Base-by-base conservation (phyloP, 2,329 filamentous ascomycete genomes). In the Dothideomycetidae sp. region DNA sequence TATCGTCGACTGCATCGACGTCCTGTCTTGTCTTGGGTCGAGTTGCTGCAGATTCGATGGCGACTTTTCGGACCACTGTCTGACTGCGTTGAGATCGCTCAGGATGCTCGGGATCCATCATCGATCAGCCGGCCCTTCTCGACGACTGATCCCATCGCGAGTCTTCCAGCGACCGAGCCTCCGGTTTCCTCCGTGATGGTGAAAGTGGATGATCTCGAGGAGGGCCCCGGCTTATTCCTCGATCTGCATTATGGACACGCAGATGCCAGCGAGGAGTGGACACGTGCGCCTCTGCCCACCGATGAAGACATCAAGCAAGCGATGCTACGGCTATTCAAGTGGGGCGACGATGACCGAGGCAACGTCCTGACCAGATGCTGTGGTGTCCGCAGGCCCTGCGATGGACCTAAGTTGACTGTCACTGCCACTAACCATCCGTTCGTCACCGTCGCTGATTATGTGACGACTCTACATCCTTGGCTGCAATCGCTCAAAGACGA, bases 401-500 rank as follows among this genome's bases (percentile, higher is more conserved):
- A 7, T 26, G 7, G 7, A 7, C 21, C 21, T n/a, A 26, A 26
- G n/a, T 26, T 26, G 21, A 26, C 21, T n/a, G 17, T 33, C 12
- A 9, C 11, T 4, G 16, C 36, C 36, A 7, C 36, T 29, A 16
- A 15, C 36, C 29, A 32, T 31, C 31, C 36, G 33, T 29, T 23
- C 3, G 1, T 10, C 17, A 16, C 7, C n/a, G 11, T 13, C 21
- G 28, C 18, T 14, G 10, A 36, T 36, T 36, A 21, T 29, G 14
- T 23, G 11, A 4, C 33, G 5, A 3, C 5, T 9, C 11, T 13
- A 36, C 10, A 36, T 7, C 18, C n/a, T n/a, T 5, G 14, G 16
- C 5, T 9, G 13, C 33, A 36, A 32, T 5, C 15, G 21, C 29
- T 26, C 41, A 50, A 26, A n/a, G n/a, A 26, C n/a, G 21, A 7